These are phyloP conservation scores for Pugionium dolabratum DNA, from an alignment of 345 rosid species.

Conservation along the genomic window DNA sequence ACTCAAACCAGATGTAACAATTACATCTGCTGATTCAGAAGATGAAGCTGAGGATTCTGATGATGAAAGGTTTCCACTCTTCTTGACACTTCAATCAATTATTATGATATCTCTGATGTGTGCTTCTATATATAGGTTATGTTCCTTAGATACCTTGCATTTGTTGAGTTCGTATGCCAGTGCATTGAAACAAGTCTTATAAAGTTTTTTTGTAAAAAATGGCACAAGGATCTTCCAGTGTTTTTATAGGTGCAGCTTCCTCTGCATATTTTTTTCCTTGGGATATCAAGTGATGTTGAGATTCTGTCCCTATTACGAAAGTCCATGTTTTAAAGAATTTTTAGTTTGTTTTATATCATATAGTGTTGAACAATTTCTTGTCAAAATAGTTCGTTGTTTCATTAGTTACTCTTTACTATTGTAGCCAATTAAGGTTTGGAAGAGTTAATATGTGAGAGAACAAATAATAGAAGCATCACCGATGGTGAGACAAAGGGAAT, in stretches of 20 bases:
- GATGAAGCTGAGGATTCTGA: constrained; percentile 89
- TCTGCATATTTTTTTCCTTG: constrained; percentile 6
- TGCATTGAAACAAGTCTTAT: neutral
- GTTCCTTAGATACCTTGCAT: neutral
- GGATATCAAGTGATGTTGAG: neutral
- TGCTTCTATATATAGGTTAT: constrained; percentile 5
- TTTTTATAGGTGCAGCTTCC: constrained; percentile 8
- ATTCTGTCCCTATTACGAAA: neutral
- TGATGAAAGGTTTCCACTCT: constrained; percentile 77
- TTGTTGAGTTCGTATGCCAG: neutral
- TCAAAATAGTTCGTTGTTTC: neutral
- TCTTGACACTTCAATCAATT: constrained; percentile 17
- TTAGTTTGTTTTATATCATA: neutral
- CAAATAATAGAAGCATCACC: neutral
- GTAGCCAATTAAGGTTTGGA: neutral
- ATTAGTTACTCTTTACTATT: neutral
- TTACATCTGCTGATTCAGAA: constrained; percentile 96
- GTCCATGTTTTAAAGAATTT: neutral
- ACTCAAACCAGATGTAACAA: constrained; percentile 98
- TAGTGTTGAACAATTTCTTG: neutral
- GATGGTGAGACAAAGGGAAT: neutral
- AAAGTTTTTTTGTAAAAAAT: neutral
- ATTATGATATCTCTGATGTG: constrained; percentile 1
- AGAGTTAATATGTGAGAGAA: neutral
- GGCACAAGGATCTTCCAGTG: neutral